phyloP scores from a whole-genome alignment of 75 land plant species.

The Pseudotsuga menziesii region DNA sequence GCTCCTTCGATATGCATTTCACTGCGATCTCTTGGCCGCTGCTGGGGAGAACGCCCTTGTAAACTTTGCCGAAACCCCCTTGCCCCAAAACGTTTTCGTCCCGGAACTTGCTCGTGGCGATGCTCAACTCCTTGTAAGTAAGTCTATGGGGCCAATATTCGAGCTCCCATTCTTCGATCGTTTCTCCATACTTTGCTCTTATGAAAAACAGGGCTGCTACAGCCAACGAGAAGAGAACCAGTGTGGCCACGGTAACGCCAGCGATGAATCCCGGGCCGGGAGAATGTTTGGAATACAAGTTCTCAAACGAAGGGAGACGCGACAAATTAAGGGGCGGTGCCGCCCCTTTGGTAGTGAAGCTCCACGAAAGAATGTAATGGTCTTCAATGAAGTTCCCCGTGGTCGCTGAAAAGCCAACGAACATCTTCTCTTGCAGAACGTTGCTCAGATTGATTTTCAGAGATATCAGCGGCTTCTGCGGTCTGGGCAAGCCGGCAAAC shows the following conservation, averaged over 20 bases:
- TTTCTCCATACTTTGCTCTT: slow-evolving; percentile 7
- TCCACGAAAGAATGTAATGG: slow-evolving; percentile 65
- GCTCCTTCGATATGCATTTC: slow-evolving; percentile 22
- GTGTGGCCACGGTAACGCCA: not conserved
- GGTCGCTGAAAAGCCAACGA: slow-evolving; percentile 62
- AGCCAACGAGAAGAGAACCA: not conserved
- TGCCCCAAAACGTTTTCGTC: slow-evolving; percentile 18
- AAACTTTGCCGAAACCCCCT: slow-evolving; percentile 42
- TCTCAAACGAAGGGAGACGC: slow-evolving; percentile 17
- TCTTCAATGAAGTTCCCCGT: slow-evolving; percentile 33
- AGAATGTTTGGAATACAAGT: not conserved
- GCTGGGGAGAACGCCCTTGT: slow-evolving; percentile 25
- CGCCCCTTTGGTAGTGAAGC: slow-evolving; percentile 41
- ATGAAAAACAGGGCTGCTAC: not conserved
- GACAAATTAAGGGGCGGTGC: slow-evolving; percentile 32
- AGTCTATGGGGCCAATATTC: slow-evolving; percentile 23
- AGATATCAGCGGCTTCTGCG: slow-evolving; percentile 32
- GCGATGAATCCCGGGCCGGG: not conserved
- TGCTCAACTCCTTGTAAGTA: slow-evolving; percentile 33
- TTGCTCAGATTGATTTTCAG: slow-evolving; percentile 27
- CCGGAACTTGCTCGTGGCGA: slow-evolving; percentile 28
- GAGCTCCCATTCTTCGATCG: slow-evolving; percentile 21
- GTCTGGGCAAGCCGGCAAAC: slow-evolving; percentile 8
- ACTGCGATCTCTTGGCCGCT: slow-evolving; percentile 26
- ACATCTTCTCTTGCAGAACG: slow-evolving; percentile 28